Evolutionary conservation across 345 rosid species (phyloP), one percentile per base, ranked within the genome.

Genomic region (Acer saccharum): DNA sequence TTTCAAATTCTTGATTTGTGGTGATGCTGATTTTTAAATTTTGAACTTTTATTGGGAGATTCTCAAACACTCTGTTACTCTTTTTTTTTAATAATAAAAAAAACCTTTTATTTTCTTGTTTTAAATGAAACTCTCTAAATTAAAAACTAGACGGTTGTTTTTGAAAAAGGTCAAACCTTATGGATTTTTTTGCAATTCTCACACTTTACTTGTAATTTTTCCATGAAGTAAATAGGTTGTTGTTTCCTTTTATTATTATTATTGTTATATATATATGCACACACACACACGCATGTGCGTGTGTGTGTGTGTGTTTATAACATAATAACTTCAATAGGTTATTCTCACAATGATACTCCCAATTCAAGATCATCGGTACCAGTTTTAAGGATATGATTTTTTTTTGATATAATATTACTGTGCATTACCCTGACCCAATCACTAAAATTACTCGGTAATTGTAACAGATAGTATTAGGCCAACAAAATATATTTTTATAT

Each of bases 1-100:
- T 58, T 58, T 20, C 9, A 16, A 65, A 65, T 65, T 35, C 21
- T 32, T 65, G 39, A 65, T 32, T 65, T 65, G 69, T 65, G 69
- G 23, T 65, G 48, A 18, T 35, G 11, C 21, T 17, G 35, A 13
- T 65, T 8, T 27, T 10, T 41, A 18, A 7, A 41, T 18, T 66
- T 46, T 41, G 6, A 67, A 17, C 25, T 41, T n/a, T 67, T 18
- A 9, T 67, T 67, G 16, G 17, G 55, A 14, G 16, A 50, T 50
- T 14, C 17, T 50, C 46, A 43, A 43, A 43, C 7, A 43, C 46
- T 9, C 10, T 43, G 6, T 43, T 43, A 43, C 46, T 43, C 10
- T 6, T 43, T 43, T 43, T 43, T 41, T 41, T 41, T 41, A n/a
- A n/a, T 41, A 25, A 25, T 25, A 1, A 25, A 25, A 25, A 5